Conservation (phyloP, 306 rosid species). For the Quercus mongolica region DNA sequence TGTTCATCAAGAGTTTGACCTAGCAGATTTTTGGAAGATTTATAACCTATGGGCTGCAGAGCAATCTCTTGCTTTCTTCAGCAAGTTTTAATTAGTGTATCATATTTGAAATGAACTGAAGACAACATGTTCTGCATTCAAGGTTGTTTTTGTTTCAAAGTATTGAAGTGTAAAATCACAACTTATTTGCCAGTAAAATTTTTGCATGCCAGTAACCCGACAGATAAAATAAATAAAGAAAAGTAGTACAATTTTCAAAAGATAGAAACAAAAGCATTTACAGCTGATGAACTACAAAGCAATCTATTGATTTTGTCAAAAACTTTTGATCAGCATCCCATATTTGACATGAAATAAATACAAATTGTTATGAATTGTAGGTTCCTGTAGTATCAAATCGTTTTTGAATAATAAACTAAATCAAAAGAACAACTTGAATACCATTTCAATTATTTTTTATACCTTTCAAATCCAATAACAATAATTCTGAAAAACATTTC, state of each 20-base stretch:
- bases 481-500: too few species aligned
- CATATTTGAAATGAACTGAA: not conserved
- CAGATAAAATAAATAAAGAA: too few species aligned
- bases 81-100: not conserved
- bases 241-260: not conserved
- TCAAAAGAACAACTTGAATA: too few species aligned
- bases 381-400: too few species aligned
- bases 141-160: not conserved
- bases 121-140: not conserved
- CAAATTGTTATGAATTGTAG: too few species aligned
- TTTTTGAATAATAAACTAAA: too few species aligned
- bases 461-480: too few species aligned
- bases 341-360: too few species aligned
- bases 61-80: not conserved
- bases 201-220: too few species aligned
- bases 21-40: not conserved
- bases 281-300: not conserved
- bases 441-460: too few species aligned
- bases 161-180: not conserved
- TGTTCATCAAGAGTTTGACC: not conserved
- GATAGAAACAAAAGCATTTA: not conserved
- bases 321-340: not conserved
- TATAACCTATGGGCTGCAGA: not conserved
- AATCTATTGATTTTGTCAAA: not conserved
- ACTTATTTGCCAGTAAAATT: not conserved